Conservation (phyloP, 1,284 basidiomycete genomes). For the Crepidotus sp. region DNA sequence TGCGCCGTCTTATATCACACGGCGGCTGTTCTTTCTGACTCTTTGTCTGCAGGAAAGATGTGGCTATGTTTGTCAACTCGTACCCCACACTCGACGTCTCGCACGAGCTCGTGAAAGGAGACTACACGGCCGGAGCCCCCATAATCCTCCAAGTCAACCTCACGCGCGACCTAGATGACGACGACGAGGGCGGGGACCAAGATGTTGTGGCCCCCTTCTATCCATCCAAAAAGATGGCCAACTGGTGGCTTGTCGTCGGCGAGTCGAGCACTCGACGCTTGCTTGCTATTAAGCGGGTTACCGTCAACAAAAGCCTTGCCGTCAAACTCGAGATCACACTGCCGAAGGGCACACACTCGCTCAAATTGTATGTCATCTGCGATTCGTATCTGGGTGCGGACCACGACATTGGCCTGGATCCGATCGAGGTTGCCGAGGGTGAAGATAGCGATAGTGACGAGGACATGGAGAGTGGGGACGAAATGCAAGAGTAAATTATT, state of each 20-base stretch:
- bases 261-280: constrained; percentile 69
- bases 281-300: constrained; percentile 92
- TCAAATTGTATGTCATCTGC: constrained; percentile 90
- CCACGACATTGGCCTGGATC: constrained; percentile 77
- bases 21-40: constrained; percentile 3
- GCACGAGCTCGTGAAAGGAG: constrained; percentile 74
- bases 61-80: constrained; percentile 90
- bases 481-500: constrained; percentile 31
- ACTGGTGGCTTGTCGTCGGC: constrained; percentile 97
- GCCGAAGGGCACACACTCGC: constrained; percentile 71
- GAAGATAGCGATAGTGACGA: constrained; percentile 82
- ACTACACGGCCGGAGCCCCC: constrained; percentile 77
- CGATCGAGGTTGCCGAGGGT: constrained; percentile 80
- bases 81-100: constrained; percentile 90
- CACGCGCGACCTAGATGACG: constrained; percentile 78
- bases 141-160: constrained; percentile 78
- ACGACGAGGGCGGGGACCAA: constrained; percentile 69
- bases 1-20: constrained; percentile 30
- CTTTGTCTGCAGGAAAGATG: constrained; percentile 54
- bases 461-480: constrained; percentile 46
- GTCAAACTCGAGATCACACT: constrained; percentile 88
- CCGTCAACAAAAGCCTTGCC: constrained; percentile 68
- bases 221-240: constrained; percentile 83
- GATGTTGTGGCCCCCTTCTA: constrained; percentile 87
- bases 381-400: constrained; percentile 89